Percentiles rank a stretch among this genome's conserved stretches.
phyloP scores from a whole-genome alignment of 306 rosid genomes.

The Cicer judaicum region DNA sequence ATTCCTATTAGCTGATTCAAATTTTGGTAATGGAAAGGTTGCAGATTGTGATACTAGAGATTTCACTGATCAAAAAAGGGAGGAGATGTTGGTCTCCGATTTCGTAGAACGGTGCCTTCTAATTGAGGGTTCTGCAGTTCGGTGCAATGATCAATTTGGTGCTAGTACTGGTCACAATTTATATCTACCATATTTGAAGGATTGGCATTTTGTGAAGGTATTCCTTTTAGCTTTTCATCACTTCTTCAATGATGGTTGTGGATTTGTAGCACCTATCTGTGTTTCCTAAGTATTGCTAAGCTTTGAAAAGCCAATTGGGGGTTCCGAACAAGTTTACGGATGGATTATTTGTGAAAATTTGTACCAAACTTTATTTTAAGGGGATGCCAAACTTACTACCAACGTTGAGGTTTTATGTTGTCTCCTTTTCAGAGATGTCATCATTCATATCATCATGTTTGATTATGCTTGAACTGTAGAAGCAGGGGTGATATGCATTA shows the following conservation, averaged over 20 bases:
- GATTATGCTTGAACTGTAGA: conserved; percentile 16
- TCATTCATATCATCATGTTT: conserved; percentile 4
- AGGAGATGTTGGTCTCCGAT: conserved; percentile 74
- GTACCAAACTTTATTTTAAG: neutral
- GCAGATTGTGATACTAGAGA: conserved; percentile 83
- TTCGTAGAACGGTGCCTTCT: conserved; percentile 59
- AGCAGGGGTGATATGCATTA: conserved; percentile 1
- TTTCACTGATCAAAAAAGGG: conserved; percentile 86
- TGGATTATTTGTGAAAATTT: neutral
- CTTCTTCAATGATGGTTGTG: conserved; percentile 11
- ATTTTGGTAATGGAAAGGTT: conserved; percentile 57
- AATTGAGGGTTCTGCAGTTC: conserved; percentile 45
- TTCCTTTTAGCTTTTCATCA: neutral
- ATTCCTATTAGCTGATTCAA: neutral
- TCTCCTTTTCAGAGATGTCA: conserved; percentile 4
- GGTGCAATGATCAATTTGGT: conserved; percentile 39
- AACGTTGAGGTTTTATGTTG: neutral
- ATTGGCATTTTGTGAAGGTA: conserved; percentile 99
- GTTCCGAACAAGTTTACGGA: neutral
- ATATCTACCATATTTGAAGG: conserved; percentile 79
- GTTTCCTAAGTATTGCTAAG: neutral
- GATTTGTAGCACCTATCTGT: neutral
- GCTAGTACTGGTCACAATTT: conserved; percentile 42
- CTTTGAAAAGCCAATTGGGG: conserved; percentile 31
- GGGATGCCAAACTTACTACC: neutral